Evolutionary conservation across 176 grass and related monocot genomes (phyloP).

Genomic region (Typha latifolia): DNA sequence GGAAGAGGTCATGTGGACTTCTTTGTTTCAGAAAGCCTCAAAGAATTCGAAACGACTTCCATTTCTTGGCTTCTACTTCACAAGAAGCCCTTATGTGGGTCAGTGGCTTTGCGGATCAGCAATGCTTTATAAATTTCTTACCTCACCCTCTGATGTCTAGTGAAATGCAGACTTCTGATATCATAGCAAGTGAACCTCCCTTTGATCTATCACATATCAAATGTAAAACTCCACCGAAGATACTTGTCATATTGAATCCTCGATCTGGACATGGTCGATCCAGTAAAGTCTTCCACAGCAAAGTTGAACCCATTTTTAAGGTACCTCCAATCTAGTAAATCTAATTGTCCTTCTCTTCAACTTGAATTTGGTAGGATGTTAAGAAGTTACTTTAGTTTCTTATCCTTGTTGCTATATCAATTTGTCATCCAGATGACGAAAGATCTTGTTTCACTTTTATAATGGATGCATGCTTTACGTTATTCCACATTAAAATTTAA

Average conservation of each 20-base stretch:
- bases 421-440: too few relatives aligned
- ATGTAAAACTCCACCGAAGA: conserved; percentile 56
- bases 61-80: conserved; percentile 63
- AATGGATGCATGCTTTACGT: too few relatives aligned
- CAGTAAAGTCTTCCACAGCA: conserved; percentile 84
- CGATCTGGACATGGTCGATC: conserved; percentile 89
- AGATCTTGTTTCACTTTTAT: too few relatives aligned
- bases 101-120: conserved; percentile 80
- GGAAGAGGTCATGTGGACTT: conserved; percentile 55
- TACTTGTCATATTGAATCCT: conserved; percentile 97
- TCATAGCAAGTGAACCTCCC: conserved; percentile 37
- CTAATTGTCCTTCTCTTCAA: background rate
- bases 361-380: background rate
- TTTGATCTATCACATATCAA: conserved; percentile 76
- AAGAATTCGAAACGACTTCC: conserved; percentile 62
- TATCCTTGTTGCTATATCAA: too few relatives aligned
- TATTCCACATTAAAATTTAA: too few relatives aligned
- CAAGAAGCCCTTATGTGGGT: conserved; percentile 76
- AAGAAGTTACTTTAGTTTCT: too few relatives aligned
- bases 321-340: conserved; percentile 13
- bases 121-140: conserved; percentile 62
- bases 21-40: conserved; percentile 59
- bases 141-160: conserved; percentile 40
- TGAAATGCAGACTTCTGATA: conserved; percentile 48
- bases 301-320: conserved; percentile 97